phyloP scores from a whole-genome alignment of 352 stramenopile species.

The Phytophthora agathidicida region DNA sequence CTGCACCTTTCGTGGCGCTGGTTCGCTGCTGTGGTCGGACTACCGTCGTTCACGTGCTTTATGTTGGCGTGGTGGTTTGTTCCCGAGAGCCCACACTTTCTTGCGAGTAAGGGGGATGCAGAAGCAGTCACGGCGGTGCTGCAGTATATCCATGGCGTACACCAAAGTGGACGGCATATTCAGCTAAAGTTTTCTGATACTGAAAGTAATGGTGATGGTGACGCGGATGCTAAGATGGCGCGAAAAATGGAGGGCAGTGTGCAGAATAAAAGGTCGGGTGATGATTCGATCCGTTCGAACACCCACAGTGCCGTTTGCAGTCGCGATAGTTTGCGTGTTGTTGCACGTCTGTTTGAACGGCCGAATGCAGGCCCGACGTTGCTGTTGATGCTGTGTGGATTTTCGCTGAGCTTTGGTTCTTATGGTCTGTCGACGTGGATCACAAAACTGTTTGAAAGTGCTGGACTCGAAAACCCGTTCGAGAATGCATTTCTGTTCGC shows the following conservation, averaged over 20 bases:
- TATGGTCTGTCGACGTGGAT: slow-evolving; percentile 96
- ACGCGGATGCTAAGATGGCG: slow-evolving; percentile 14
- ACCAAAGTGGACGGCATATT: slow-evolving; percentile 52
- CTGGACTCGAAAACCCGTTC: slow-evolving; percentile 90
- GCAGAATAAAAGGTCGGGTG: not conserved
- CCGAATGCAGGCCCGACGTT: slow-evolving; percentile 53
- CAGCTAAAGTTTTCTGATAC: slow-evolving; percentile 76
- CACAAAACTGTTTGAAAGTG: slow-evolving; percentile 90
- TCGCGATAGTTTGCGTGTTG: slow-evolving; percentile 54
- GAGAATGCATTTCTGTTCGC: slow-evolving; percentile 95
- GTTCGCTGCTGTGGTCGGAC: slow-evolving; percentile 76
- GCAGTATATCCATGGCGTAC: slow-evolving; percentile 62
- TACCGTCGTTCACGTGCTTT: slow-evolving; percentile 78
- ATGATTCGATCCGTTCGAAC: not conserved
- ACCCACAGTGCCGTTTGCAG: slow-evolving; percentile 57
- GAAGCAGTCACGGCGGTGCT: slow-evolving; percentile 58
- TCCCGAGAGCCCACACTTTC: slow-evolving; percentile 85
- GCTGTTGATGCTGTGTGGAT: slow-evolving; percentile 73
- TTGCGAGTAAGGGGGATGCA: slow-evolving; percentile 69
- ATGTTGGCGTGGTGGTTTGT: slow-evolving; percentile 69
- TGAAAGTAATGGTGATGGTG: slow-evolving; percentile 40
- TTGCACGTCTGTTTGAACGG: slow-evolving; percentile 55
- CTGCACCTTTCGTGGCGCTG: slow-evolving; percentile 81
- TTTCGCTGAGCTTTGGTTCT: slow-evolving; percentile 87
- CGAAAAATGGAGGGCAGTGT: slow-evolving; percentile 18